Evolutionary conservation across 75 land plant genomes (phyloP), one percentile per base, ranked within the genome.

Genomic region (Pinus tabuliformis): DNA sequence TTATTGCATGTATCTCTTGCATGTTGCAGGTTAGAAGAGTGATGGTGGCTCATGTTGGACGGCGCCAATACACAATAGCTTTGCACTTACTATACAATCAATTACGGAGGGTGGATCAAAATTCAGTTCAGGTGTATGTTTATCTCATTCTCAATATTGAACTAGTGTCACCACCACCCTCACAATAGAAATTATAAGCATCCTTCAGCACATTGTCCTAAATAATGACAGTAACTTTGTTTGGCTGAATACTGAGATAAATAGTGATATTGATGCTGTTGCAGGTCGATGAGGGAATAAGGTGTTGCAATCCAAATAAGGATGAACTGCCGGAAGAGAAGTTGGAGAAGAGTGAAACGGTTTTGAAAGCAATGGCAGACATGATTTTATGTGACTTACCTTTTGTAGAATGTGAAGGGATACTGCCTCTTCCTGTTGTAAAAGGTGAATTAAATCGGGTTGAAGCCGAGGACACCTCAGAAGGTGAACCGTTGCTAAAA

Each of bases 391-490:
- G n/a, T 17, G 71, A 66, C 49, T 66, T 39, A 45, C 71, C 71
- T 21, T 66, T 66, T 39, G 71, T 66, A 37, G 71, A 66, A 6
- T 66, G 28, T 66, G 71, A 66, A 18, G 71, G 71, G 71, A 66
- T 66, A 39, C 6, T 66, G 39, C 21, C 49, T 66, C 22, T 36
- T 16, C 39, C 49, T 5, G 21, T 39, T 66, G 71, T 37, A 5
- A 39, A 21, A 9, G 14, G 20, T 42, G 33, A 66, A 66, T 18
- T 39, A 20, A 66, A 39, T 21, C 24, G 2, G 71, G 39, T 39
- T 66, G 49, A 66, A 66, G 42, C 71, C 6, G 39, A 66, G 71
- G 49, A 66, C 12, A 66, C 71, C 3, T 39, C 9, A 66, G 71
- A 20, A 66, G 49, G 49, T 39, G 71, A 66, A 39, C 71, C 71